A percentile compares a stretch with the other conserved stretches of the same genome.
Conservation (phyloP, 2,329 filamentous ascomycete genomes). For the Fusarium avenaceum region DNA sequence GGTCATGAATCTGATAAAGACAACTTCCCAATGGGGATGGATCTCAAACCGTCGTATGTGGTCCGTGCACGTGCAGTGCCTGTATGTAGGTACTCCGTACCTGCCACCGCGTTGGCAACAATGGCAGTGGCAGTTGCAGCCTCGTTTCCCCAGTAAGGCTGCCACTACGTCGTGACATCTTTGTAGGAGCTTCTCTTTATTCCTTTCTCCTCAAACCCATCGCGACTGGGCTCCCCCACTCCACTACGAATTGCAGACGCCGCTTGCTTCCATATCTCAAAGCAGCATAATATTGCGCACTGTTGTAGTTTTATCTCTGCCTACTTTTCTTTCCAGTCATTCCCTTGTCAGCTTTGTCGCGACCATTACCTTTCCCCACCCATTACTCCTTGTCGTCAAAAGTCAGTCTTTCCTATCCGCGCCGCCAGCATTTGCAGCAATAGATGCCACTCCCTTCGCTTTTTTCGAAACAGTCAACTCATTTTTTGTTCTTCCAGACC, state of each 20-base stretch:
- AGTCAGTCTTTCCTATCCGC: slow-evolving; percentile 47
- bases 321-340: slow-evolving; percentile 39
- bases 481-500: slow-evolving; percentile 34
- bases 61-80: slow-evolving; percentile 33
- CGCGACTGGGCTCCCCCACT: slow-evolving; percentile 41
- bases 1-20: not conserved
- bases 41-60: slow-evolving; percentile 16
- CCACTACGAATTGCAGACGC: slow-evolving; percentile 27
- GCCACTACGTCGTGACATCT: slow-evolving; percentile 45
- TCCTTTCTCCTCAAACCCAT: slow-evolving; percentile 40
- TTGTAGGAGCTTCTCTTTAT: slow-evolving; percentile 40
- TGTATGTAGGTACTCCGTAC: not conserved
- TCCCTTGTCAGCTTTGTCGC: slow-evolving; percentile 43
- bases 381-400: slow-evolving; percentile 46
- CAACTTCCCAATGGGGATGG: slow-evolving; percentile 14
- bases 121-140: slow-evolving; percentile 32
- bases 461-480: slow-evolving; percentile 31
- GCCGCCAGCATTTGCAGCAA: slow-evolving; percentile 38
- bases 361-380: slow-evolving; percentile 36
- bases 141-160: slow-evolving; percentile 49
- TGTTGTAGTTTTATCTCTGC: slow-evolving; percentile 1
- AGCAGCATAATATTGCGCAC: slow-evolving; percentile 10
- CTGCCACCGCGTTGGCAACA: slow-evolving; percentile 29
- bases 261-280: slow-evolving; percentile 2
- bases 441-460: slow-evolving; percentile 21